Base-by-base conservation (phyloP, 2,329 filamentous ascomycete species). In the Zasmidium citrigriseum region DNA sequence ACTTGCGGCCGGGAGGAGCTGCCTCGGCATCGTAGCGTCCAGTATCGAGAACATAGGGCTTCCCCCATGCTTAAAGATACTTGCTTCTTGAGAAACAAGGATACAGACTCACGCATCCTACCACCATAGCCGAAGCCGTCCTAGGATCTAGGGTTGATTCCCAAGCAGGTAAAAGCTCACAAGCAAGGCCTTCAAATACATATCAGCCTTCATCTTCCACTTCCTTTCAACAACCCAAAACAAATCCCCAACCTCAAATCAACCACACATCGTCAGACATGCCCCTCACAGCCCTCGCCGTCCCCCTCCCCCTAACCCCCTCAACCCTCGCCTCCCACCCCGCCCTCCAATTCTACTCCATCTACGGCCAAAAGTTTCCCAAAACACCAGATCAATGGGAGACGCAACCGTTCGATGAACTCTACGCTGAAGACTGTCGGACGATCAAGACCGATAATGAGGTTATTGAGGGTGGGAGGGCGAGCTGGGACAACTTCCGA, bases 361-460 rank as follows among this genome's bases (percentile, higher is more conserved):
- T 38, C 45, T 63, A 60, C 55, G 55, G 47, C 49, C 51, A 54
- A 25, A 56, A 46, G 10, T 63, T 63, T 38, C 60, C 60, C 44
- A 58, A 57, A 45, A 63, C 52, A 1, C 16, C 12, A 7, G 47
- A 52, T 25, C 46, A 60, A 48, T 58, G 58, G 60, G 16, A 2
- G 12, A 47, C 49, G 1, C 25, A 29, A 11, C 9, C 47, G 1
- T 60, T 14, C 16, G 53, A 54, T 23, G 52, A 54, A 5, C 57
- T 52, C 29, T 62, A 60, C 50, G 22, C 58, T 1, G 25, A 34
- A 24, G 55, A 60, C 24, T 63, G 58, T 22, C 47, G 46, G 14
- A 60, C 55, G 1, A 41, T 50, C 11, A 47, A 50, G 12, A 47
- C 53, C 12, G 47, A 63, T 20, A 12, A 46, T 14, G 58, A 20